Evolutionary conservation across 441 rosid genomes (phyloP).

Genomic region (Adansonia gregorii): DNA sequence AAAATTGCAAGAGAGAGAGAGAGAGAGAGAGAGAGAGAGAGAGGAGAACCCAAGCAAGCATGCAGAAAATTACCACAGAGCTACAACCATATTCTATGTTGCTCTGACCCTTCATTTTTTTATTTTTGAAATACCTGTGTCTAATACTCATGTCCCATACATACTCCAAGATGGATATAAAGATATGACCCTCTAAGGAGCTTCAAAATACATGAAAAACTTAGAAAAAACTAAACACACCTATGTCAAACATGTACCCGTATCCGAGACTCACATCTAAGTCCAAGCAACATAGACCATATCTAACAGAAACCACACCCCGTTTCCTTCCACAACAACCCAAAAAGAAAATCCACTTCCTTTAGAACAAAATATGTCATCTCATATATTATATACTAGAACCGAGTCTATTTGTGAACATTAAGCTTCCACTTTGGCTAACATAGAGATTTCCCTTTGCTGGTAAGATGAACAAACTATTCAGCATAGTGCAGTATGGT

Average conservation of each 20-base stretch:
- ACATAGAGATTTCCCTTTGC: neutral
- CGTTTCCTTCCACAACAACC: neutral
- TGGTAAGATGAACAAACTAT: neutral
- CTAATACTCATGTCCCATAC: no score
- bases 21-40: neutral
- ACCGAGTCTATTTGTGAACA: neutral
- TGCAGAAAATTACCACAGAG: slow-evolving; percentile 14
- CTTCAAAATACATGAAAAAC: no score
- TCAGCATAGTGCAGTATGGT: neutral
- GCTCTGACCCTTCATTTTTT: no score
- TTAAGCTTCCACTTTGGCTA: neutral
- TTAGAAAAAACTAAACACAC: no score
- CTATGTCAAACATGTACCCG: no score
- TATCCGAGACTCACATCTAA: no score
- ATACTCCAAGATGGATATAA: no score
- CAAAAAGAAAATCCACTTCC: slow-evolving; percentile 7
- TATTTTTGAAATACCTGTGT: no score
- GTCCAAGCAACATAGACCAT: no score
- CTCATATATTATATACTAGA: neutral
- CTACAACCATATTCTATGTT: neutral
- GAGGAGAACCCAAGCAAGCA: neutral
- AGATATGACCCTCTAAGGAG: no score
- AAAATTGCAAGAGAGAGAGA: no score
- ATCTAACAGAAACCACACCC: neutral
- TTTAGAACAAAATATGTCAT: neutral